Base-by-base conservation (phyloP, 441 rosid genomes). In the Eruca vesicaria region DNA sequence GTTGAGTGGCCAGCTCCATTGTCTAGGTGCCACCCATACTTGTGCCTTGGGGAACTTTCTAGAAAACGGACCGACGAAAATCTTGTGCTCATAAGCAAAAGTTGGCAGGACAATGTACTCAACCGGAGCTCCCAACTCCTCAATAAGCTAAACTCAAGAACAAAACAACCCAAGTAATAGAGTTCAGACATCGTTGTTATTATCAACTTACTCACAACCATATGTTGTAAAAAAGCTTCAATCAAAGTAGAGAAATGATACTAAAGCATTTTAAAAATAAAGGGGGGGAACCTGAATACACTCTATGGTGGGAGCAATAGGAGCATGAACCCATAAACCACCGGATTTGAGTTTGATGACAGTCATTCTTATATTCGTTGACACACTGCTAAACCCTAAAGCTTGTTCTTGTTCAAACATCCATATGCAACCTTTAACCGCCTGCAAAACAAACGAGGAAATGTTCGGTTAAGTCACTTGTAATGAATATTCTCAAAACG, bases 301-400 rank as follows among this genome's bases (percentile, higher is more conserved):
- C 84, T 95, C 98, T 86, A 86, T 81, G 45, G 99, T 93, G 15
- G 99, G 98, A 79, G 98, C 99, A 81, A 95, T 85, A 29, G 99
- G 98, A n/a, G 99, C 99, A 81, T 96, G 99, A 69, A 96, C 90
- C 98, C 98, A 93, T 76, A 93, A 80, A n/a, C 99, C 98, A 59
- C 97, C 98, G 56, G 98, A 91, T 84, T 93, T 93, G 35, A 96
- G 91, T 79, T 91, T 96, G 88, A 96, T 93, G 63, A 89, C 91
- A 5, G 97, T 93, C 99, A 61, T 61, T 7, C 66, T 14, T 61
- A 61, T 61, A 33, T 61, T 61, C 7, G 97, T 93, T 0, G 99
- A 95, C 60, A 95, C 97, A n/a, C 98, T 93, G 85, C 98, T 95
- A 88, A 95, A 93, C 18, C 99, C 99, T 81, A 96, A 81, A 36